A percentile compares a stretch with the other conserved stretches of the same genome.
Conservation (phyloP, 106 monocot species). For the Dendrobium officinale region DNA sequence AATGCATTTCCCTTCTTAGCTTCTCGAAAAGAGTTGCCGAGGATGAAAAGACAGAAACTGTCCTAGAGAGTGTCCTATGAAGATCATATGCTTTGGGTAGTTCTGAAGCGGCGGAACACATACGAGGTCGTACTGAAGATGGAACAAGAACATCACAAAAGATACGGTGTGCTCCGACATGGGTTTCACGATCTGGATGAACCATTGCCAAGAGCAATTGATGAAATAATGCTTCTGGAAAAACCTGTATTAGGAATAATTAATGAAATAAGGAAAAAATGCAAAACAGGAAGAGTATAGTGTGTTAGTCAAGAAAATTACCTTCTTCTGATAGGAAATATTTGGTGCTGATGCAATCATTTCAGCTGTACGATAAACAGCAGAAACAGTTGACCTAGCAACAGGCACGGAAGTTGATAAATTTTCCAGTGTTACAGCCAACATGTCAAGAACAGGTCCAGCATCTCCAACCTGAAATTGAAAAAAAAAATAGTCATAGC, state of each 20-base stretch:
- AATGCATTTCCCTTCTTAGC: constrained; percentile 41
- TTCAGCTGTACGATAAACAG: constrained; percentile 80
- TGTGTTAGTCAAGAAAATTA: constrained; percentile 12
- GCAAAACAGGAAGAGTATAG: background rate
- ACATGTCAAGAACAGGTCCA: constrained; percentile 79
- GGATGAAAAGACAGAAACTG: constrained; percentile 91
- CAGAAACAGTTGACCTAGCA: constrained; percentile 71
- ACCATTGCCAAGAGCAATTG: constrained; percentile 81
- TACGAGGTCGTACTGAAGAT: constrained; percentile 60
- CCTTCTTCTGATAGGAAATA: constrained; percentile 74
- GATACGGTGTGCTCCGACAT: constrained; percentile 72
- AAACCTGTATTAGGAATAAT: constrained; percentile 36
- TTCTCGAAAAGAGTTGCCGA: constrained; percentile 91
- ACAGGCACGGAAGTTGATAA: constrained; percentile 44
- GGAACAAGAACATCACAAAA: constrained; percentile 91
- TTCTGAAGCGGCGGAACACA: constrained; percentile 24
- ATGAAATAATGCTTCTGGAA: constrained; percentile 86
- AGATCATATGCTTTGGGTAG: constrained; percentile 37
- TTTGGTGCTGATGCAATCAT: constrained; percentile 83
- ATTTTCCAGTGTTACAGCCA: constrained; percentile 80
- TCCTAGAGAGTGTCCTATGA: constrained; percentile 72
- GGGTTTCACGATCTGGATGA: constrained; percentile 78
- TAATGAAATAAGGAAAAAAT: background rate
- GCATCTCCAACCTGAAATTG: constrained; percentile 72
- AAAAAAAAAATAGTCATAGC: background rate